Evolutionary conservation across 192 early-diverging fungal species (phyloP), one percentile per base, ranked within the genome.

Genomic region (Fimicolochytrium jonesii): DNA sequence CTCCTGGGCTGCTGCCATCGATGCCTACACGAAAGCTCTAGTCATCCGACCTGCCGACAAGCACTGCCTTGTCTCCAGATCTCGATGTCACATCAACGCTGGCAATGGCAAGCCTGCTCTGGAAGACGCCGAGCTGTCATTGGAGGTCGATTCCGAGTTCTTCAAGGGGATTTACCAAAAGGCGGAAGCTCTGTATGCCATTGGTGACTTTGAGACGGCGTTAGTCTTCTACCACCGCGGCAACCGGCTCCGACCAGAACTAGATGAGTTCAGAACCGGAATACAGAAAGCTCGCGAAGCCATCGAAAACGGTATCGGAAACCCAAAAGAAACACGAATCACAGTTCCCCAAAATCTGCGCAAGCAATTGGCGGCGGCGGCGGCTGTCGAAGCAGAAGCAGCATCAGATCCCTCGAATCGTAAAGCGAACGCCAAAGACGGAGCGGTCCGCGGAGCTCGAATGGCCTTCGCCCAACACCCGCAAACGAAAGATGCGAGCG

Each of bases 221-320:
- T 66, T 85, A 29, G 70, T 85, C 35, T 81, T 69, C 39, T 85
- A 77, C 48, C 82, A 85, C 50, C 68, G 82, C 10, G 82, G 82
- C 11, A 83, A 82, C 56, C 37, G 73, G 25, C 46, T 76, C 29
- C 49, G 81, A 4, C 82, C 82, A 18, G 82, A 85, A 61, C 57
- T 83, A 6, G 78, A 79, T 47, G 81, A 82, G 47, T 85, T 85
- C 44, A 51, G 82, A 32, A 66, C 80, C 20, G 82, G 82, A 15
- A 85, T 85, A n/a, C 82, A 85, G 63, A 85, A 85, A 47, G 64
- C 76, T 17, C 34, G 81, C 26, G 82, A 85, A 59, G 82, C 82
- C 4, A 85, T 85, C 39, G 75, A 85, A 41, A 85, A 85, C 58
- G 71, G 71, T 1, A 84, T 85, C 43, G 82, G 82, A 4, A 54